Conservation (phyloP, 2,329 filamentous ascomycete genomes). For the Colletotrichum phormii region DNA sequence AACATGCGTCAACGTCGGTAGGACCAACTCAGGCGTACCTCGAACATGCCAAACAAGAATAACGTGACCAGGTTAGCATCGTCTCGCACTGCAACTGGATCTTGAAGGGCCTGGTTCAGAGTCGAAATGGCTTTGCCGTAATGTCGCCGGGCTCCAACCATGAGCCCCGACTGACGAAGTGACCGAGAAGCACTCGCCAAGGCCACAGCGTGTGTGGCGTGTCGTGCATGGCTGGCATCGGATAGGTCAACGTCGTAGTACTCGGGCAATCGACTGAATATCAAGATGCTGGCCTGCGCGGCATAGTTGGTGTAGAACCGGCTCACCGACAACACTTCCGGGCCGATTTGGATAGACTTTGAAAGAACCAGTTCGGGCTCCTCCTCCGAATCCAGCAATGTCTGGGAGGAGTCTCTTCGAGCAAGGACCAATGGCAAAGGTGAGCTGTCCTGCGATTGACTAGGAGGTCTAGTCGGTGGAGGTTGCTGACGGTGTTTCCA, state of each 20-base stretch:
- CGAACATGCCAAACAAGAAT: constrained; percentile 29
- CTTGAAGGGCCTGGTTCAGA: constrained; percentile 5
- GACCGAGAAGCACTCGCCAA: constrained; percentile 24
- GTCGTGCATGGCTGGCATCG: constrained; percentile 14
- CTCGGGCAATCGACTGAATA: constrained; percentile 13
- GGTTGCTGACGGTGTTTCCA: constrained; percentile 19
- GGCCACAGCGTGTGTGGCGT: constrained; percentile 29
- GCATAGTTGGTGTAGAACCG: constrained; percentile 20
- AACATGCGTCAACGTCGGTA: no score
- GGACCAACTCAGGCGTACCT: background rate
- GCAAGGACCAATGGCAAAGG: background rate
- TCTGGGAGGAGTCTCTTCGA: background rate
- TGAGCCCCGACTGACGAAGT: constrained; percentile 16
- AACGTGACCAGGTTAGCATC: constrained; percentile 24
- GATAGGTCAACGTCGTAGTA: constrained; percentile 15
- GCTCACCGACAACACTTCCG: constrained; percentile 10
- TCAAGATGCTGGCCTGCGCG: constrained; percentile 9
- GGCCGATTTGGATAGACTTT: background rate
- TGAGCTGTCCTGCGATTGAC: background rate
- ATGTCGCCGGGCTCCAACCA: constrained; percentile 12
- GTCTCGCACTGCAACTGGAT: background rate
- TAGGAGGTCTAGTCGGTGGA: background rate
- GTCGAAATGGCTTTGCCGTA: constrained; percentile 23
- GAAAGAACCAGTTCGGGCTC: background rate
- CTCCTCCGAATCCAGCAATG: background rate